These are phyloP conservation scores for Sugiyamaella grinbergsii DNA, from an alignment of 1,139 yeast species.

Conservation along the genomic window DNA sequence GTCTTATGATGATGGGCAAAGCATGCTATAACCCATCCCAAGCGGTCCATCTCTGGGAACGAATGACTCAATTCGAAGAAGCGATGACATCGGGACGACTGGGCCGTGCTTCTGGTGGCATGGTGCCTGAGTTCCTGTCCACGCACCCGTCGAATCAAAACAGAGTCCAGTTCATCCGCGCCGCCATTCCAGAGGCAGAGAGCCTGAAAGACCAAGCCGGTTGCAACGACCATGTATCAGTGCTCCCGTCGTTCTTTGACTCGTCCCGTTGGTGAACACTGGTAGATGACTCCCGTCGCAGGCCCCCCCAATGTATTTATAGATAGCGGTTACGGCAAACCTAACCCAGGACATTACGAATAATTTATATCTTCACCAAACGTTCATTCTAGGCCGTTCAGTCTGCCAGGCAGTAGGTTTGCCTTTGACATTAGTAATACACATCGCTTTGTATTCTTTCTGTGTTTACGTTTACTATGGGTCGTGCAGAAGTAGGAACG, in stretches of 20 bases:
- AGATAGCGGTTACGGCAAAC: slow-evolving; percentile 5
- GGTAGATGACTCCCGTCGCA: background rate
- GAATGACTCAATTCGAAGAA: slow-evolving; percentile 70
- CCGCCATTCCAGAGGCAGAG: slow-evolving; percentile 75
- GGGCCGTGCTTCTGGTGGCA: slow-evolving; percentile 43
- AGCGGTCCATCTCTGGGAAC: slow-evolving; percentile 75
- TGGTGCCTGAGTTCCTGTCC: slow-evolving; percentile 61
- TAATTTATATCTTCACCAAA: background rate
- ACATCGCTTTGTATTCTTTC: too few relatives aligned
- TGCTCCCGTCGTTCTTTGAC: slow-evolving; percentile 13
- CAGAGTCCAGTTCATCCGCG: slow-evolving; percentile 66
- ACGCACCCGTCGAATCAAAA: slow-evolving; percentile 88
- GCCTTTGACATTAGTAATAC: too few relatives aligned
- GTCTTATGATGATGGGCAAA: slow-evolving; percentile 84
- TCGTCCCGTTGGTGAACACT: slow-evolving; percentile 1
- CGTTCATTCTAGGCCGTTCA: too few relatives aligned
- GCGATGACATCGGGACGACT: slow-evolving; percentile 24
- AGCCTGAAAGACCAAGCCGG: slow-evolving; percentile 30
- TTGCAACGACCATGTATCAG: slow-evolving; percentile 22
- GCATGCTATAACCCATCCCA: slow-evolving; percentile 82
- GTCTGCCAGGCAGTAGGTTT: too few relatives aligned
- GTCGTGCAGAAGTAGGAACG: slow-evolving; percentile 70
- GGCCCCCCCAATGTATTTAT: background rate
- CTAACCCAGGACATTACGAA: too few relatives aligned
- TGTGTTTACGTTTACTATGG: slow-evolving; percentile 52